Evolutionary conservation across 257 asterid species (phyloP).

Genomic region (Linderniella brevidens): DNA sequence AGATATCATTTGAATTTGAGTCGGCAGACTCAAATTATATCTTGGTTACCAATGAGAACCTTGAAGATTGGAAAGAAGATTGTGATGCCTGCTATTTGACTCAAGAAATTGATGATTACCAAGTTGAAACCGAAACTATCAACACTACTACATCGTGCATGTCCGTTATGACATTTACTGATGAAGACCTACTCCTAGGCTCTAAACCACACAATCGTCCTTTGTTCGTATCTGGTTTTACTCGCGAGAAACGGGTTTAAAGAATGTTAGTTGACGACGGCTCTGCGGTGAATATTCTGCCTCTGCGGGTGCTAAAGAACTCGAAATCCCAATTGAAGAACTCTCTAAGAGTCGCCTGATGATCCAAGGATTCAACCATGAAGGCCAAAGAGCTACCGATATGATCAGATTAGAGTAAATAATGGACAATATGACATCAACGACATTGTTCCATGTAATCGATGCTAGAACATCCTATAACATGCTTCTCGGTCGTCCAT

Average conservation of each 20-base stretch:
- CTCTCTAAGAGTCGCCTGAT: neutral
- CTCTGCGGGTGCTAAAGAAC: neutral
- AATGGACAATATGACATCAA: too few relatives aligned
- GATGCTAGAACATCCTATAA: too few relatives aligned
- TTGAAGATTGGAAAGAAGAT: too few relatives aligned
- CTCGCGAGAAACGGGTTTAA: neutral
- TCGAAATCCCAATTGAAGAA: neutral
- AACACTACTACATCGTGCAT: neutral
- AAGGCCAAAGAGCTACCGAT: neutral
- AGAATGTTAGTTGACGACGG: constrained; percentile 2
- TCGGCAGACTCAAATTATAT: too few relatives aligned
- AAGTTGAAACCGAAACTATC: too few relatives aligned
- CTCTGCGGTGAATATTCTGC: constrained; percentile 3
- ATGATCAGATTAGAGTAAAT: too few relatives aligned
- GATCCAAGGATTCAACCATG: constrained; percentile 4
- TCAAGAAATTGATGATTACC: too few relatives aligned
- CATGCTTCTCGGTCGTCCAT: too few relatives aligned
- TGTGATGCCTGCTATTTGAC: too few relatives aligned
- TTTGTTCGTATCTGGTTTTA: neutral
- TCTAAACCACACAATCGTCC: neutral
- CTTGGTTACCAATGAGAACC: too few relatives aligned
- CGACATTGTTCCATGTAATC: too few relatives aligned
- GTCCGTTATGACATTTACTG: neutral
- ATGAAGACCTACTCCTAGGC: neutral
- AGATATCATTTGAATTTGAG: neutral